A percentile compares a stretch with the other conserved stretches of the same genome.
Evolutionary conservation across 805 yeast species (phyloP).

Genomic region (Danielia oregonensis): DNA sequence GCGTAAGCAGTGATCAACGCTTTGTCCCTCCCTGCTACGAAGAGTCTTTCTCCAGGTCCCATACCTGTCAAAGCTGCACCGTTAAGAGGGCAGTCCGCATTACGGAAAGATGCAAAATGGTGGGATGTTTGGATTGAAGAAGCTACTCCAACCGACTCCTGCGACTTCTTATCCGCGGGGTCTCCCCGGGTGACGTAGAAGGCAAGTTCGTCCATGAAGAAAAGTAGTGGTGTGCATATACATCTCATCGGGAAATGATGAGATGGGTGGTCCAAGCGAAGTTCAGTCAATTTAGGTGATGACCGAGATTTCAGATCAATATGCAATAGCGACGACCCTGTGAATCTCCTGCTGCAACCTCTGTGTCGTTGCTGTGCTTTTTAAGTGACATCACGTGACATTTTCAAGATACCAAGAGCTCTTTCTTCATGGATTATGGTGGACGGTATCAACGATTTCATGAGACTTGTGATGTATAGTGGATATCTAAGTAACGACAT

Average conservation of each 20-base stretch:
- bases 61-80: conserved; percentile 47
- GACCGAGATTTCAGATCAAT: too few relatives aligned
- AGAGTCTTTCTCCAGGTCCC: conserved; percentile 47
- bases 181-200: conserved; percentile 45
- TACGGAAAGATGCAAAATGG: conserved; percentile 48
- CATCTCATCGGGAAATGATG: conserved; percentile 3
- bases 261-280: too few relatives aligned
- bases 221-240: conserved; percentile 2
- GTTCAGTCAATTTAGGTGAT: too few relatives aligned
- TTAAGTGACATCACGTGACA: too few relatives aligned
- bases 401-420: too few relatives aligned
- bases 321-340: too few relatives aligned
- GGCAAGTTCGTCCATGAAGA: conserved; percentile 47
- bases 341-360: not conserved
- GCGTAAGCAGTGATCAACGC: conserved; percentile 74
- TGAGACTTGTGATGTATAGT: too few relatives aligned
- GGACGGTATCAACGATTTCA: too few relatives aligned
- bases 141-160: conserved; percentile 38
- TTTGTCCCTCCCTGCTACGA: conserved; percentile 64
- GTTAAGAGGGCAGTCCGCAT: conserved; percentile 44
- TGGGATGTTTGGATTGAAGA: conserved; percentile 46
- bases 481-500: too few relatives aligned
- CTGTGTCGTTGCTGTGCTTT: too few relatives aligned
- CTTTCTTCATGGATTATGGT: too few relatives aligned
- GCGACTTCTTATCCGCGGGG: conserved; percentile 42